Evolutionary conservation across 495 filamentous ascomycete species (phyloP), one percentile per base, ranked within the genome.

Genomic region (Articulospora tetracladia): DNA sequence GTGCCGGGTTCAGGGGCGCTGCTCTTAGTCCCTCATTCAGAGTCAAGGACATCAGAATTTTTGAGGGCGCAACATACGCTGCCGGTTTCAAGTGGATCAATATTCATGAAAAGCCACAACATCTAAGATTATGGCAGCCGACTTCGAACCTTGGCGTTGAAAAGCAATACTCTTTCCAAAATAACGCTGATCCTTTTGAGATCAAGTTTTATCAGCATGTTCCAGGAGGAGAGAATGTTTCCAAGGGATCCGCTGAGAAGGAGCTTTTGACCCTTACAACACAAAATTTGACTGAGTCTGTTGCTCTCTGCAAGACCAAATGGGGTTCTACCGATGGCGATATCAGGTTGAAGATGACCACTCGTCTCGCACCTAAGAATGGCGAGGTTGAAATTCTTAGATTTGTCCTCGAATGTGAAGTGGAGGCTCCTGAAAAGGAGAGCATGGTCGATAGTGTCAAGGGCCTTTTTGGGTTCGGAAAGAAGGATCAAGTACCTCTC

Each of bases 1-100:
- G 95, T 64, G 95, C 95, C 53, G 92, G 91, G 20, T 98, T 98
- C 80, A 91, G 91, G 69, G 95, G 88, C 27, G 95, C 95, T 50
- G 86, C 86, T 61, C 80, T 98, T 52, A 95, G 89, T 73, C 91
- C 93, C 34, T 92, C 86, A 68, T 99, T 99, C 82, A 86, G 90
- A 53, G 95, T 99, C 66, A 99, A 97, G 79, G 95, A 98, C 66
- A 98, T 99, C 61, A 81, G 88, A 55, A 81, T 87, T 47, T 81
- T 74, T 55, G 94, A 99, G 60, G 81, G 76, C 17, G 85, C 91
- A 32, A 73, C 73, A 19, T 96, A 94, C 69, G 76, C 88, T 6
- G 79, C 89, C 34, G 82, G 85, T 36, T 80, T 94, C 64, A 87
- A 84, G 65, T 97, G 81, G 85, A 90, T 65, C 70, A 88, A 71